These are phyloP conservation scores for Leucogyrophana mollusca DNA, from an alignment of 768 basidiomycete species.

Conservation along the genomic window DNA sequence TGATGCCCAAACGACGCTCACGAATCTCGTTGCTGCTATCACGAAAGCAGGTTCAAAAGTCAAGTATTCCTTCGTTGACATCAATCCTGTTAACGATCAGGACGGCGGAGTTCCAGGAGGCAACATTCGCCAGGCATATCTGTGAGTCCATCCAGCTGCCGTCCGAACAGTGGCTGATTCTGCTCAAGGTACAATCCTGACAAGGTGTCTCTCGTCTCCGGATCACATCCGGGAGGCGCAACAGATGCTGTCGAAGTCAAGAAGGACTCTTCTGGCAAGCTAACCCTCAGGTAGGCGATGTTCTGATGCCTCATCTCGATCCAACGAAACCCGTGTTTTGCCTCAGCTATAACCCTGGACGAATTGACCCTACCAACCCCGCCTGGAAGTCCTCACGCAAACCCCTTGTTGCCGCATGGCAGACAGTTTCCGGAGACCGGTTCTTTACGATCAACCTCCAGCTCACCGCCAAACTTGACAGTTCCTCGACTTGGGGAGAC, in stretches of 20 bases:
- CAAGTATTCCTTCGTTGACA: conserved; percentile 46
- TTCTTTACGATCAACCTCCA: conserved; percentile 64
- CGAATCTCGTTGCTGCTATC: conserved; percentile 49
- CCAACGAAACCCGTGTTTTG: neutral
- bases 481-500: conserved; percentile 53
- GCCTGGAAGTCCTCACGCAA: conserved; percentile 60
- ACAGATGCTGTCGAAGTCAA: conserved; percentile 42
- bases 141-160: conserved; percentile 33
- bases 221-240: conserved; percentile 46
- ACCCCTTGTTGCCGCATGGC: conserved; percentile 59
- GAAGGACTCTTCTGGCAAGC: conserved; percentile 26
- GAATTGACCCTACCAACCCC: conserved; percentile 53
- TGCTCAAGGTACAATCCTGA: conserved; percentile 44
- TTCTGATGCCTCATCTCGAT: conserved; percentile 1
- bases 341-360: conserved; percentile 57
- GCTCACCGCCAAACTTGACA: conserved; percentile 55
- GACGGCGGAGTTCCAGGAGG: conserved; percentile 65
- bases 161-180: neutral
- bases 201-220: conserved; percentile 44
- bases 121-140: conserved; percentile 59
- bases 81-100: conserved; percentile 50
- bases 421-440: conserved; percentile 39
- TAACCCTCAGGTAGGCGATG: conserved; percentile 40
- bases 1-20: conserved; percentile 50
- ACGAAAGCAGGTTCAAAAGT: conserved; percentile 35